These are phyloP conservation scores for Exophiala sp. DNA, from an alignment of 2,329 filamentous ascomycete genomes.

Conservation along the genomic window DNA sequence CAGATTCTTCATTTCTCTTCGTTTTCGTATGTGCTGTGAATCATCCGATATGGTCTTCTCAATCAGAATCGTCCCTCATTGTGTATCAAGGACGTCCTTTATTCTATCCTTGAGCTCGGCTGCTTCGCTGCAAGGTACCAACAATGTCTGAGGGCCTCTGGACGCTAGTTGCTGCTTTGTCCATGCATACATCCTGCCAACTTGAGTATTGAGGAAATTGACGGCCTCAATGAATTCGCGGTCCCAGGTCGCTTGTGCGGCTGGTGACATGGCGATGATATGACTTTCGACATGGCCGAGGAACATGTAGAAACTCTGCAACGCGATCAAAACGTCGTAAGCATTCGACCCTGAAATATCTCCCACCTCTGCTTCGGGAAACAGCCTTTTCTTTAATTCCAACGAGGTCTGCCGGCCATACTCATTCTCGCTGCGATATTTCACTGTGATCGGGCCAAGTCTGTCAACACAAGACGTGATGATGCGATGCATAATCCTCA, in stretches of 20 bases:
- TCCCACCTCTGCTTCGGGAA: slow-evolving; percentile 19
- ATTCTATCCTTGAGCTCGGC: background rate
- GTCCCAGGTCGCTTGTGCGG: slow-evolving; percentile 37
- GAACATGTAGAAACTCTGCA: slow-evolving; percentile 35
- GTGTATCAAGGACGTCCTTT: background rate
- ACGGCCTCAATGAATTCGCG: slow-evolving; percentile 33
- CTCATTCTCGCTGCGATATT: slow-evolving; percentile 30
- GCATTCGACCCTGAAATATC: slow-evolving; percentile 1
- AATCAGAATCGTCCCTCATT: too few relatives aligned
- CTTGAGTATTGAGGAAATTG: slow-evolving; percentile 19
- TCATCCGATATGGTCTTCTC: too few relatives aligned
- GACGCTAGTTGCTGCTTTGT: slow-evolving; percentile 35
- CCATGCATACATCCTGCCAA: slow-evolving; percentile 34
- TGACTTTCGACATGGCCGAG: slow-evolving; percentile 33
- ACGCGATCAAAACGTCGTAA: slow-evolving; percentile 30
- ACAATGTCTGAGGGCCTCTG: slow-evolving; percentile 35
- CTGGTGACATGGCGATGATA: slow-evolving; percentile 32
- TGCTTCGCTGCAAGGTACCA: slow-evolving; percentile 30
- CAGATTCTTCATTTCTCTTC: too few relatives aligned
- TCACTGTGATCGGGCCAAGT: slow-evolving; percentile 28
- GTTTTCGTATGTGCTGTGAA: too few relatives aligned
- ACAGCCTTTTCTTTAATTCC: slow-evolving; percentile 30
- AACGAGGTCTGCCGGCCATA: slow-evolving; percentile 26
- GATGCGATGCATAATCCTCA: slow-evolving; percentile 31
- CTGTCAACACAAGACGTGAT: slow-evolving; percentile 22